These are phyloP conservation scores for Leccinum subtestaceum DNA, from an alignment of 768 basidiomycete genomes.

Conservation along the genomic window DNA sequence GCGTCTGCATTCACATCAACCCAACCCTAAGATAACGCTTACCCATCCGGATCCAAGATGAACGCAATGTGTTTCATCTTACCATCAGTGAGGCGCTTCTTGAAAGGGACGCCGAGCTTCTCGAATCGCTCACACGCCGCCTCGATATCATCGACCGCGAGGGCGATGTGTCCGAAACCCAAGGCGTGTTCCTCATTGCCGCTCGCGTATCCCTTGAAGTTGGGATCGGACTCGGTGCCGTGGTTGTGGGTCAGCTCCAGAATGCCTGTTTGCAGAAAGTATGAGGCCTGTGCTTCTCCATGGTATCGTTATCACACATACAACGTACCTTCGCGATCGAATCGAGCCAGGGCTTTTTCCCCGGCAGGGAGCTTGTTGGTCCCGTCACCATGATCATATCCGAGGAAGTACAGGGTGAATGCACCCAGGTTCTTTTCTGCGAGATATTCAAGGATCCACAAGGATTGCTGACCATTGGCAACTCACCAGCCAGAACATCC, in stretches of 20 bases:
- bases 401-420: slow-evolving; percentile 86
- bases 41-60: slow-evolving; percentile 84
- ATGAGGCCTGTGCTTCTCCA: not conserved
- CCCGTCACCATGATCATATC: slow-evolving; percentile 58
- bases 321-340: slow-evolving; percentile 62
- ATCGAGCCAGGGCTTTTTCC: slow-evolving; percentile 48
- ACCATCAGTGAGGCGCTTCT: slow-evolving; percentile 84
- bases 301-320: not conserved
- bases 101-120: slow-evolving; percentile 73
- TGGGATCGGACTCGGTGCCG: slow-evolving; percentile 78
- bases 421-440: slow-evolving; percentile 53
- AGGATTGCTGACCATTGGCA: slow-evolving; percentile 1
- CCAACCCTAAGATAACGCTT: slow-evolving; percentile 5
- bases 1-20: not conserved
- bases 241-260: slow-evolving; percentile 89
- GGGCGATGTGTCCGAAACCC: slow-evolving; percentile 85
- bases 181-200: slow-evolving; percentile 84
- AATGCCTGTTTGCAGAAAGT: slow-evolving; percentile 45
- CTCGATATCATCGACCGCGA: slow-evolving; percentile 80
- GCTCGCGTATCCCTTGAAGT: slow-evolving; percentile 77
- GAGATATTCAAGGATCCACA: not conserved
- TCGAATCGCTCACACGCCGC: slow-evolving; percentile 84
- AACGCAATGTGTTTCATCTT: slow-evolving; percentile 86
- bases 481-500: slow-evolving; percentile 61
- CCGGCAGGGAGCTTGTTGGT: slow-evolving; percentile 45